Conservation (phyloP, 306 rosid genomes). For the apple (Malus domestica) region DNA sequence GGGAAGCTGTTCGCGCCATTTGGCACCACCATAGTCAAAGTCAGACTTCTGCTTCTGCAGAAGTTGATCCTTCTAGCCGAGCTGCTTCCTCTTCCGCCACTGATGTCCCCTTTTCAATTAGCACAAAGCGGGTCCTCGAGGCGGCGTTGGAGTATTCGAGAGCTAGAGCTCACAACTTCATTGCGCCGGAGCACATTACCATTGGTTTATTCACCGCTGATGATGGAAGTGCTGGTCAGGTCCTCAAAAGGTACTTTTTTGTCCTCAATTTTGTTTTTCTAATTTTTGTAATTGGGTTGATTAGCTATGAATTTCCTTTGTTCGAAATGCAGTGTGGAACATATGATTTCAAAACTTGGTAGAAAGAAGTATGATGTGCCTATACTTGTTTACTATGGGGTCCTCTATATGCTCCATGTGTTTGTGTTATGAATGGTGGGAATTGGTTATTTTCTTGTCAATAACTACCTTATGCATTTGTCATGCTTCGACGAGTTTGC, state of each 20-base stretch:
- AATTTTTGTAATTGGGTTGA: not conserved
- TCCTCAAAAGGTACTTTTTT: constrained; percentile 53
- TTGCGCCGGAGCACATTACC: constrained; percentile 71
- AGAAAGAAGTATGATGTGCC: too few relatives aligned
- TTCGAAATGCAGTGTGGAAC: not conserved
- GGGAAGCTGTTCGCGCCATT: constrained; percentile 42
- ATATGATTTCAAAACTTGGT: not conserved
- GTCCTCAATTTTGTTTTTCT: not conserved
- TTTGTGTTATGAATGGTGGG: too few relatives aligned
- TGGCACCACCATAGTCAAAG: constrained; percentile 26
- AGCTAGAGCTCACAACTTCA: constrained; percentile 53
- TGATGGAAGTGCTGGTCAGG: constrained; percentile 59
- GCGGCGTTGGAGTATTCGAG: constrained; percentile 74
- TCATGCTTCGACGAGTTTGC: not conserved
- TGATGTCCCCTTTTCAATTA: constrained; percentile 54
- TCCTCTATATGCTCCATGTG: too few relatives aligned
- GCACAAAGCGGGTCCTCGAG: constrained; percentile 62
- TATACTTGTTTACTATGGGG: too few relatives aligned
- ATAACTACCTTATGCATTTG: not conserved
- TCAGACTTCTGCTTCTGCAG: not conserved
- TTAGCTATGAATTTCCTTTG: not conserved
- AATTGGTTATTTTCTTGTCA: too few relatives aligned
- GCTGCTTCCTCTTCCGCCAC: constrained; percentile 5
- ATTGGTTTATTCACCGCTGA: constrained; percentile 59
- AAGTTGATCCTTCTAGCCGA: not conserved